These are phyloP conservation scores for Grammothele lineata DNA, from an alignment of 768 basidiomycete genomes.

Conservation along the genomic window DNA sequence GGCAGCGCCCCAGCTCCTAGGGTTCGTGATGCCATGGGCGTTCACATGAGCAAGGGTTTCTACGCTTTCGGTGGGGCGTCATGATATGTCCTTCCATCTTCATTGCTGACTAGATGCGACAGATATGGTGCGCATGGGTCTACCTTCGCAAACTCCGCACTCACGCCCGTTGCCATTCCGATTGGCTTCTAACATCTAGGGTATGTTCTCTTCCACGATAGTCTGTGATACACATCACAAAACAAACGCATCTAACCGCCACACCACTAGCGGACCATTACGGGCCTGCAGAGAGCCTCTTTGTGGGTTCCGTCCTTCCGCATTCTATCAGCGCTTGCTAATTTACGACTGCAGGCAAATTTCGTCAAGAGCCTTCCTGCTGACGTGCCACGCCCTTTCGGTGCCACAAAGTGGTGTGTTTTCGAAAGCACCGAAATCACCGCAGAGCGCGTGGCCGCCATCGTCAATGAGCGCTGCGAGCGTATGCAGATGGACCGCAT, in stretches of 20 bases:
- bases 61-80: slow-evolving; percentile 54
- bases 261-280: slow-evolving; percentile 70
- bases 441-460: slow-evolving; percentile 51
- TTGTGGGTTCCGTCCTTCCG: slow-evolving; percentile 57
- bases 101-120: slow-evolving; percentile 3
- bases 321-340: no score
- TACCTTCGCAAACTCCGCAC: no score
- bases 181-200: slow-evolving; percentile 4
- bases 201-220: slow-evolving; percentile 5
- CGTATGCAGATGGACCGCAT: slow-evolving; percentile 56
- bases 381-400: slow-evolving; percentile 42
- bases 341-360: slow-evolving; percentile 53
- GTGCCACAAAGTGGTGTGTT: slow-evolving; percentile 84
- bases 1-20: slow-evolving; percentile 62
- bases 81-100: no score
- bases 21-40: slow-evolving; percentile 62
- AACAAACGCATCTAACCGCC: slow-evolving; percentile 13
- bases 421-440: slow-evolving; percentile 52
- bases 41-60: slow-evolving; percentile 54
- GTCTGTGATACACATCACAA: not conserved
- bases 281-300: slow-evolving; percentile 75
- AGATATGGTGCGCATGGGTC: slow-evolving; percentile 58
- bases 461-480: slow-evolving; percentile 59
- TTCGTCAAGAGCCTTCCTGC: slow-evolving; percentile 48
- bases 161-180: no score